phyloP scores from a whole-genome alignment of 2,329 filamentous ascomycete genomes.

The Ophiocordyceps polyrhachis-furcata region DNA sequence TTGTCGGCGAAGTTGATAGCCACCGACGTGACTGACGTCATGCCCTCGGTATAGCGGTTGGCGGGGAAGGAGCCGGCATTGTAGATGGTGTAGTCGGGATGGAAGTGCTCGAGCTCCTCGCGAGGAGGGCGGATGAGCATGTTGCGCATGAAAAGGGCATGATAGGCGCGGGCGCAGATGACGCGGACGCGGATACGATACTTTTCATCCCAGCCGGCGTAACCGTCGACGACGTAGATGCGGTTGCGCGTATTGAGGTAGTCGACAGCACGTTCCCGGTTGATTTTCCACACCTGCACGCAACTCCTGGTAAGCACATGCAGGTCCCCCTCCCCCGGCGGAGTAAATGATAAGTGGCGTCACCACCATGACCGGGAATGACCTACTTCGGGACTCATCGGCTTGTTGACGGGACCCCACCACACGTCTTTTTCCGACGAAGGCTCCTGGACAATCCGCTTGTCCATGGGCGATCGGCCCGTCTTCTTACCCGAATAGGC shows the following conservation, averaged over 20 bases:
- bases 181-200: constrained; percentile 96
- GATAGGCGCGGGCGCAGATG: constrained; percentile 96
- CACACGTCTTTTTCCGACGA: constrained; percentile 82
- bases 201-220: constrained; percentile 94
- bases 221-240: constrained; percentile 97
- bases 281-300: constrained; percentile 97
- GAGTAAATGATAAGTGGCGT: not conserved
- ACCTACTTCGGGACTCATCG: constrained; percentile 85
- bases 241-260: constrained; percentile 98
- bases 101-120: constrained; percentile 92
- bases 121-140: constrained; percentile 92
- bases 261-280: constrained; percentile 95
- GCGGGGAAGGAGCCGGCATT: constrained; percentile 97
- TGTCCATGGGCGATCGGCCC: constrained; percentile 88
- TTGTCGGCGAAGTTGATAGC: constrained; percentile 98
- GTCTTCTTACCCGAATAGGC: constrained; percentile 98
- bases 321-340: too few species aligned
- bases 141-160: constrained; percentile 99
- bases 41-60: constrained; percentile 93
- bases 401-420: constrained; percentile 99
- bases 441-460: constrained; percentile 88
- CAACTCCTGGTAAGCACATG: not conserved
- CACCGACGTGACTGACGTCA: constrained; percentile 96
- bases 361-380: not conserved
- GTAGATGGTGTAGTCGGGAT: constrained; percentile 99